Evolutionary conservation across 176 grass and related monocot species (phyloP).

Genomic region (Carex scoparia): DNA sequence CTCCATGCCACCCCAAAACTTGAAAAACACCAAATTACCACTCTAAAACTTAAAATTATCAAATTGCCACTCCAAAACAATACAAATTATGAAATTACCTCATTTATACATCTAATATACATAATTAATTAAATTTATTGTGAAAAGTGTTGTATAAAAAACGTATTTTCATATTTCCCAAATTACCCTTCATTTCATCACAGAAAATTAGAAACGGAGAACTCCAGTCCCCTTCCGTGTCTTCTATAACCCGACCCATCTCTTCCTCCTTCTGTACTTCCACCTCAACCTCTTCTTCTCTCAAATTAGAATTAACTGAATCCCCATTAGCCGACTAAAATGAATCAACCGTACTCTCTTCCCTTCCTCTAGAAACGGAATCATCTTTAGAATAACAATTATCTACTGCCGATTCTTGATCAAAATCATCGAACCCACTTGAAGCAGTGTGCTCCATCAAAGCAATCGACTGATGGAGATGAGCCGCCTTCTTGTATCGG

Average conservation of each 20-base stretch:
- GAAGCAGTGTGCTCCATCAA: neutral
- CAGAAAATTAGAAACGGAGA: too few species aligned
- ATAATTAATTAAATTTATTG: too few species aligned
- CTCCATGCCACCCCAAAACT: too few species aligned
- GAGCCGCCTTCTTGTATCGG: conserved; percentile 36
- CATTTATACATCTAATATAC: too few species aligned
- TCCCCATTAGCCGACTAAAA: neutral
- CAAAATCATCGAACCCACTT: neutral
- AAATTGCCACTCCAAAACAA: too few species aligned
- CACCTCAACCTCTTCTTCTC: neutral
- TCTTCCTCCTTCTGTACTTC: neutral
- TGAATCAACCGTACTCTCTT: neutral
- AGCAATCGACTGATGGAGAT: neutral
- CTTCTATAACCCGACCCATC: neutral
- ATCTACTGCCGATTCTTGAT: neutral
- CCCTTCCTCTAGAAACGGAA: neutral
- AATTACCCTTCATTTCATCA: too few species aligned
- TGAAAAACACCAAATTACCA: too few species aligned
- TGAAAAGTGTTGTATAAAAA: too few species aligned
- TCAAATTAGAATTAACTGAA: neutral
- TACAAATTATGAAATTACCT: too few species aligned
- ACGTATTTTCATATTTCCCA: too few species aligned
- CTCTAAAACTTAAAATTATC: too few species aligned
- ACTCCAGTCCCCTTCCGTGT: too few species aligned
- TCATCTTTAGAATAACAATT: conserved; percentile 3